Base-by-base conservation (phyloP, 139 green algal genomes). In the Astrephomene gubernaculifera region DNA sequence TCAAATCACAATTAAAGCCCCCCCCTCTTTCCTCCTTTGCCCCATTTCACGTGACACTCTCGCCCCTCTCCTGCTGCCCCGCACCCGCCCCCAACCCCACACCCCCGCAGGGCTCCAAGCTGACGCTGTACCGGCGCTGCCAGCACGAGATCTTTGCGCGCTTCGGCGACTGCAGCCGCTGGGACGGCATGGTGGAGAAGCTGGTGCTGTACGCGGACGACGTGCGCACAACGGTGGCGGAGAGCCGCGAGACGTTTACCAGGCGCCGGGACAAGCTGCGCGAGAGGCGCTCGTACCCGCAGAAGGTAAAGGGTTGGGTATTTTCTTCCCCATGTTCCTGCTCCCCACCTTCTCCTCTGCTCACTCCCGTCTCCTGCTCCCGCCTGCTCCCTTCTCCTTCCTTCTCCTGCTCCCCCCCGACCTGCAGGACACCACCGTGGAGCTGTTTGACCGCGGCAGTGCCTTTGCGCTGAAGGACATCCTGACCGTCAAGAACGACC, bases 121-220 rank as follows among this genome's bases (percentile, higher is more conserved):
- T 76, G 71, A 89, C 79, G 27, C 27, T 87, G 70, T 96, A 95
- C 88, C 70, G 89, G n/a, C 88, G 91, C 57, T 90, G 71, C 33
- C 89, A 91, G 70, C 91, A 94, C 39, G 95, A 98, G 84, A 90
- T 97, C 29, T 97, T 95, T 72, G 95, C 95, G 0, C 76, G 86
- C 36, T 97, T 96, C 83, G 95, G 95, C 29, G 94, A 97, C 79
- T 96, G 93, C 90, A 87, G 65, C 27, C 90, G 94, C 52, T 97
- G 94, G 93, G 95, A 98, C 61, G 95, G 95, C 43, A 90, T 97
- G 85, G 89, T 96, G 71, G 69, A 96, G 81, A 88, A 89, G n/a
- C 72, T 98, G 39, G 90, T 90, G 9, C 36, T 93, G 44, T 97
- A 92, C 79, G 81, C 86, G 31, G 94, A 96, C 63, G 90, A 94